These are phyloP conservation scores for Oryza longistaminata DNA, from an alignment of 176 grass and related monocot species.

Conservation along the genomic window DNA sequence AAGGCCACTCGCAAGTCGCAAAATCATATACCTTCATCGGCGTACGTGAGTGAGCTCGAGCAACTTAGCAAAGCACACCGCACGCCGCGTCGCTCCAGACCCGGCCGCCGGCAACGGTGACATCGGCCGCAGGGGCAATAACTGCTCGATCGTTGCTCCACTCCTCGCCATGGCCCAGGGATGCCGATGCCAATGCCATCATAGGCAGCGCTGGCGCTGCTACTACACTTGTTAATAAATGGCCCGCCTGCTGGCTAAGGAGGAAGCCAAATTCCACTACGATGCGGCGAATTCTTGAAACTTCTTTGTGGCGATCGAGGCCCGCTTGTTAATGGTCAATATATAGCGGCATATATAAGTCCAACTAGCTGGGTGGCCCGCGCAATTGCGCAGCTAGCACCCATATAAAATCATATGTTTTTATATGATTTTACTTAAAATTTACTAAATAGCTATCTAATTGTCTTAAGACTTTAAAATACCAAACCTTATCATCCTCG, in stretches of 20 bases:
- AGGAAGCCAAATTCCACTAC: slow-evolving; percentile 6
- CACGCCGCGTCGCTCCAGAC: not conserved
- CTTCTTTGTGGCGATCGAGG: not conserved
- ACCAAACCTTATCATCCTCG: too few relatives aligned
- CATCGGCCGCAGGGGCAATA: not conserved
- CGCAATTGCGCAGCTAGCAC: too few relatives aligned
- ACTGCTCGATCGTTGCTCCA: not conserved
- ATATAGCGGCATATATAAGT: not conserved
- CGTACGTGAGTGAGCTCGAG: too few relatives aligned
- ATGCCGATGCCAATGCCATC: too few relatives aligned
- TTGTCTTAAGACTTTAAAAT: too few relatives aligned
- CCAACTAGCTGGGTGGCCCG: too few relatives aligned
- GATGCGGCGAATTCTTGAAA: not conserved
- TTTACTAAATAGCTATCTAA: too few relatives aligned
- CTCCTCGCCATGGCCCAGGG: not conserved
- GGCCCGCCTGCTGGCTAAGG: not conserved
- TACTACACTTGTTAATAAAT: not conserved
- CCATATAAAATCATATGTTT: too few relatives aligned
- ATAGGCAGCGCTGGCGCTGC: not conserved
- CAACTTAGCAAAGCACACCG: too few relatives aligned
- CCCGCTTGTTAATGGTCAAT: not conserved
- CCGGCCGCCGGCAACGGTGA: not conserved
- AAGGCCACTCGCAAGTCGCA: too few relatives aligned
- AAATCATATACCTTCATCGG: too few relatives aligned
- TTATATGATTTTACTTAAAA: too few relatives aligned